Base-by-base conservation (phyloP, 495 filamentous ascomycete genomes). In the Tetracladium marchalianum region DNA sequence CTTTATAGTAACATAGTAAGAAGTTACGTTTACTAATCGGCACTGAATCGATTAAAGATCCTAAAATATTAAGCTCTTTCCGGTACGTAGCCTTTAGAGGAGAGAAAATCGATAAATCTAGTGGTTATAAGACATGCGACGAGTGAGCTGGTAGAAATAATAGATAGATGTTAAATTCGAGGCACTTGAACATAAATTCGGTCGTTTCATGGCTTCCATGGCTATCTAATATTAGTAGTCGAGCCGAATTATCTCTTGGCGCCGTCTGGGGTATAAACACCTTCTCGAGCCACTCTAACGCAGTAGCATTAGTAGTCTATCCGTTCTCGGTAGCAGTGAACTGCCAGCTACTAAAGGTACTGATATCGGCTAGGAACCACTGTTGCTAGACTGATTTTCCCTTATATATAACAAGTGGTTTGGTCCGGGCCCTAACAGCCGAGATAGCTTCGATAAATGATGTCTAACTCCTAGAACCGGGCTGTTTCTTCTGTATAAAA, bases 391-490 rank as follows among this genome's bases (percentile, higher is more conserved):
- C n/a, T n/a, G n/a, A n/a, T n/a, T n/a, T n/a, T n/a, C n/a, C n/a
- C n/a, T n/a, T n/a, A n/a, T n/a, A n/a, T n/a, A 35, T 45, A 5
- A 45, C 32, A 16, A 45, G 18, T 8, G 43, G 43, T 8, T 3
- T 7, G 12, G 15, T 4, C 4, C 12, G 4, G 4, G 10, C 31
- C 5, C 43, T 18, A 9, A 33, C 37, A 8, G 43, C 32, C 17
- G 33, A 45, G 33, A 45, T 18, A 22, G 32, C 35, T 19, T 45
- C 17, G 37, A 45, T 45, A 19, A 45, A 35, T 17, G 33, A 45
- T 5, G 43, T 45, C 33, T 13, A 45, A 13, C 2, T 4, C 4
- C 15, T 4, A 4, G 31, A 36, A 5, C 43, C 43, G n/a, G n/a
- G n/a, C n/a, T n/a, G n/a, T n/a, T n/a, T n/a, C n/a, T n/a, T n/a